Evolutionary conservation across 208 protist species (phyloP).

Genomic region (Leishmania martiniquensis): DNA sequence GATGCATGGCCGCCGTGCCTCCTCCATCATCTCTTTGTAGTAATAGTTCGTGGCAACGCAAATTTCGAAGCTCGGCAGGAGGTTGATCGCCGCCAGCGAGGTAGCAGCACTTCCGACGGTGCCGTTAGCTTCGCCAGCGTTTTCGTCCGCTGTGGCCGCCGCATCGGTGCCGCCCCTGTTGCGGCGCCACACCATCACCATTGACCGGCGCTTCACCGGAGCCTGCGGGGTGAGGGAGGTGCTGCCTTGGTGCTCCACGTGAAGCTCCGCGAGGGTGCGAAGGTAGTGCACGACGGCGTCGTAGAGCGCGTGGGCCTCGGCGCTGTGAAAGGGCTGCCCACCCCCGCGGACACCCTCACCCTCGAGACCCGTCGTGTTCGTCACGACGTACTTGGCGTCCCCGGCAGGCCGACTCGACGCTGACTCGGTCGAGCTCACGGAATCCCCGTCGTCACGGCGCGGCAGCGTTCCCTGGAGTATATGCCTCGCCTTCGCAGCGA

Average conservation of each 20-base stretch:
- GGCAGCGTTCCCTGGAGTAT: conserved; percentile 9
- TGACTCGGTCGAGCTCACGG: not conserved
- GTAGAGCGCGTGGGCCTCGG: conserved; percentile 61
- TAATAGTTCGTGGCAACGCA: conserved; percentile 69
- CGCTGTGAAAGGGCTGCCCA: conserved; percentile 36
- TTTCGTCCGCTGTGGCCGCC: not conserved
- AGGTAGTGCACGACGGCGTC: conserved; percentile 65
- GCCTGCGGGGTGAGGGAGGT: conserved; percentile 7
- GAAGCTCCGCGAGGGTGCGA: conserved; percentile 30
- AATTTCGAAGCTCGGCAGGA: conserved; percentile 51
- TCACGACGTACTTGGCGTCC: conserved; percentile 4
- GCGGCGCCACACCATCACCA: conserved; percentile 24
- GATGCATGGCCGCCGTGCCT: conserved; percentile 22
- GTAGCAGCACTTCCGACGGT: not conserved
- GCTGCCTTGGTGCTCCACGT: conserved; percentile 28
- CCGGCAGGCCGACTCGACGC: not conserved
- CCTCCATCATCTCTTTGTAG: conserved; percentile 47
- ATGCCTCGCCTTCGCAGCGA: conserved; percentile 10
- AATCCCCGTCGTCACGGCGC: conserved; percentile 10
- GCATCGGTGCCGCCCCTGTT: conserved; percentile 8
- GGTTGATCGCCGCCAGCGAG: not conserved
- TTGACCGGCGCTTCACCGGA: conserved; percentile 20
- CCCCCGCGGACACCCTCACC: conserved; percentile 1
- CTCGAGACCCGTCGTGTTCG: conserved; percentile 11
- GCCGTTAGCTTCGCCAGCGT: not conserved